Base-by-base conservation (phyloP, 371 early-diverging fungal genomes). In the Mortierella sp. region DNA sequence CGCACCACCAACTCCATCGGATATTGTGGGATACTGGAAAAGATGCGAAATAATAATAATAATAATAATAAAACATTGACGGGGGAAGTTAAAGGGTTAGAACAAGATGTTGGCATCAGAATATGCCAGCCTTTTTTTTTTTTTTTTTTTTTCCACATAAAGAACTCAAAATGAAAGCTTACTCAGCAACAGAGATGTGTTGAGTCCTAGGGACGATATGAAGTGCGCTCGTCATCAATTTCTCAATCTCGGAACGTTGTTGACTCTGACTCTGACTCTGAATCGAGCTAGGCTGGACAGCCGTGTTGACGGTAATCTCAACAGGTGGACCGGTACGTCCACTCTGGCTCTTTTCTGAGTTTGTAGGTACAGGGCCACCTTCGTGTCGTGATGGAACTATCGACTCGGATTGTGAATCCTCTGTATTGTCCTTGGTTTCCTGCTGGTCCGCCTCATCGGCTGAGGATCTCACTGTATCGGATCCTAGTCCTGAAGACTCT, bases 1-100 rank as follows among this genome's bases (percentile, higher is more conserved):
- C 80, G 80, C 18, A 79, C 70, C 11, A 73, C 70, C 53, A 79
- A 28, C 19, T 79, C 80, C 74, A 73, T 70, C 7, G 80, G 70
- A 47, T 79, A 79, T 18, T 72, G 68, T 26, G 77, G 77, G 15
- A 77, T 68, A 26, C 77, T 77, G 68, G 2, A 18, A 37, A 37
- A 3, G 9, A 37, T 37, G 37, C 5, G 37, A 5, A 28, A 14
- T 4, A 14, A 60, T 3, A 23, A 6, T 29, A 14, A 14, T 19
- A 9, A 50, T 5, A n/a, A 26, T 7, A 1, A 37, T 57, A 23
- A 21, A 30, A 23, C 6, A n/a, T 62, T 30, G 9, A 52, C n/a
- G 29, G 25, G 15, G 0, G 12, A 30, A 5, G 21, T 15, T 1
- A 7, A 21, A 28, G 15, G 19, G 53, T 11, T 18, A 7, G 23